phyloP scores from a whole-genome alignment of 2,329 filamentous ascomycete species.

The Myrmaecium sp. region DNA sequence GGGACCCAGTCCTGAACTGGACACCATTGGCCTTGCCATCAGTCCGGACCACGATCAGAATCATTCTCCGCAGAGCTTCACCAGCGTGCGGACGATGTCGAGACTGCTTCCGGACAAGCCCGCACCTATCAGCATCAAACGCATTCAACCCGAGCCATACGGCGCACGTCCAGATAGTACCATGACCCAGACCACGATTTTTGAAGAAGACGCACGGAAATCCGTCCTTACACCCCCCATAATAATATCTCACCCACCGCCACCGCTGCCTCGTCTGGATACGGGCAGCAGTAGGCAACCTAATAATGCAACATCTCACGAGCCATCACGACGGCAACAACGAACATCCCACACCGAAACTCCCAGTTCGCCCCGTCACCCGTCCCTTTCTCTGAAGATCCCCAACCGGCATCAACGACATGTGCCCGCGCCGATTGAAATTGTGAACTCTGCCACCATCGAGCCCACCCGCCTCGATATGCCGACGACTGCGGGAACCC shows the following conservation, averaged over 20 bases:
- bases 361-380: too few relatives aligned
- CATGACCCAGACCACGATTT: conserved; percentile 18
- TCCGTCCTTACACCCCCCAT: too few relatives aligned
- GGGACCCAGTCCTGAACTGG: conserved; percentile 10
- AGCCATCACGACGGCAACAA: too few relatives aligned
- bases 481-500: too few relatives aligned
- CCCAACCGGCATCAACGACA: conserved; percentile 14
- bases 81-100: conserved; percentile 5
- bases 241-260: too few relatives aligned
- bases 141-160: not conserved
- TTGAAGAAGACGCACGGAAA: conserved; percentile 16
- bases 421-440: too few relatives aligned
- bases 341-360: too few relatives aligned
- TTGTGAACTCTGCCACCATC: too few relatives aligned
- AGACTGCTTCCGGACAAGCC: conserved; percentile 11
- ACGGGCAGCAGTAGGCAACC: too few relatives aligned
- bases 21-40: conserved; percentile 21
- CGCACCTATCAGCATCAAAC: conserved; percentile 3
- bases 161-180: conserved; percentile 12
- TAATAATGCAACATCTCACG: too few relatives aligned
- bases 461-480: too few relatives aligned
- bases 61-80: conserved; percentile 3
- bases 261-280: too few relatives aligned
- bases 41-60: conserved; percentile 12
- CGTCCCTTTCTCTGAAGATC: conserved; percentile 16